Evolutionary conservation across 306 rosid species (phyloP).

Genomic region (Vigna mungo): DNA sequence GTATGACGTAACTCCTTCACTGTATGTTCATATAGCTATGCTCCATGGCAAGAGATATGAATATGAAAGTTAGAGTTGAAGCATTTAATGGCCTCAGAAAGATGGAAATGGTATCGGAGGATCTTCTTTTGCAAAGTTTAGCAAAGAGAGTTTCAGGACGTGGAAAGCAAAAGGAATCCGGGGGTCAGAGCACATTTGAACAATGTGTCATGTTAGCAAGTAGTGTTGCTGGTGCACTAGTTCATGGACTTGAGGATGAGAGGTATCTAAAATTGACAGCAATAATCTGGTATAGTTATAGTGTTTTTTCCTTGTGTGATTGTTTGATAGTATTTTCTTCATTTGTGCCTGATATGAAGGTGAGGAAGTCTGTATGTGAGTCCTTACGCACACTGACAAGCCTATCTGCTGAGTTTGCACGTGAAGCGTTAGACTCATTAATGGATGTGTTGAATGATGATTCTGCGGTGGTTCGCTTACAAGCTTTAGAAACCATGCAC

Average conservation of each 20-base stretch:
- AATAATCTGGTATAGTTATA: not conserved
- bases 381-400: conserved; percentile 60
- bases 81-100: conserved; percentile 70
- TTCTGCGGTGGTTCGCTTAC: conserved; percentile 64
- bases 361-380: conserved; percentile 76
- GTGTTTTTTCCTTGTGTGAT: conserved; percentile 3
- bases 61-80: conserved; percentile 77
- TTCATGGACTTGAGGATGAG: conserved; percentile 98
- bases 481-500: conserved; percentile 84
- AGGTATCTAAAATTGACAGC: conserved; percentile 60
- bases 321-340: conserved; percentile 16
- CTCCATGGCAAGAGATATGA: conserved; percentile 91
- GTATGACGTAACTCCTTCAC: conserved; percentile 33
- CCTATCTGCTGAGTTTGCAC: conserved; percentile 69
- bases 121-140: conserved; percentile 78
- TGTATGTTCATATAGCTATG: conserved; percentile 68
- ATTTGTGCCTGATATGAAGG: conserved; percentile 62
- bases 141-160: conserved; percentile 69
- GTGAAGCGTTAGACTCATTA: conserved; percentile 68
- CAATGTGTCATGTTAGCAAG: conserved; percentile 57
- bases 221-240: conserved; percentile 76
- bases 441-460: conserved; percentile 82
- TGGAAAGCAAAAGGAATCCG: conserved; percentile 54
- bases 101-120: conserved; percentile 71
- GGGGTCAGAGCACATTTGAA: conserved; percentile 53